Conservation (phyloP, 441 rosid genomes). For the Raphanus hybrid region DNA sequence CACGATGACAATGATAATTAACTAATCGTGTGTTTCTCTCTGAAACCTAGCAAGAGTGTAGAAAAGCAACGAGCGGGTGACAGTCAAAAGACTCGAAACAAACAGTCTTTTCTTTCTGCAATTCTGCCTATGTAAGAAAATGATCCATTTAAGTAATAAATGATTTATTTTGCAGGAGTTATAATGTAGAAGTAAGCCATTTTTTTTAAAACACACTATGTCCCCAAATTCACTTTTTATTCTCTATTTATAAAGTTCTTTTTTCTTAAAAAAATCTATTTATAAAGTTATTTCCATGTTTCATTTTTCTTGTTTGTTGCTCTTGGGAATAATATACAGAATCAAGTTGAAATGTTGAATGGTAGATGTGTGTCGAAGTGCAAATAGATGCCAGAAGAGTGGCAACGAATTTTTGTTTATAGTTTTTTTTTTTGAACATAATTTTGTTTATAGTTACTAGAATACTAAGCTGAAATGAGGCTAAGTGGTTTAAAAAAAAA, state of each 20-base stretch:
- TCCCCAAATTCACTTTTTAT: slow-evolving; percentile 18
- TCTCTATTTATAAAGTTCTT: slow-evolving; percentile 4
- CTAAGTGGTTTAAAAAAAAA: too few species aligned
- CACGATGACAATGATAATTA: not conserved
- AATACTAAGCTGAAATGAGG: too few species aligned
- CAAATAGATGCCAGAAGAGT: not conserved
- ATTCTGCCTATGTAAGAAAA: slow-evolving; percentile 3
- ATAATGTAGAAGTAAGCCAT: not conserved
- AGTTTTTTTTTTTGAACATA: not conserved
- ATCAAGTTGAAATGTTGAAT: not conserved
- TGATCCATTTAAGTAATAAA: not conserved
- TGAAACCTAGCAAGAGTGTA: slow-evolving; percentile 3
- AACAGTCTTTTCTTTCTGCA: slow-evolving; percentile 13
- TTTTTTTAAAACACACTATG: slow-evolving; percentile 20
- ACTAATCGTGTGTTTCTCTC: not conserved
- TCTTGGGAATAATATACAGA: not conserved
- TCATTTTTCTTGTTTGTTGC: not conserved
- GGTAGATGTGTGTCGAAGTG: slow-evolving; percentile 14
- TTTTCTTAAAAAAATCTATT: not conserved
- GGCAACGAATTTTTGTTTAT: not conserved
- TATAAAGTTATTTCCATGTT: slow-evolving; percentile 9
- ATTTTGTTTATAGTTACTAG: not conserved
- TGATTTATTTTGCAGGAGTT: not conserved
- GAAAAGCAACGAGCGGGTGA: slow-evolving; percentile 12
- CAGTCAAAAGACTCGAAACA: not conserved